Conservation (phyloP, 495 filamentous ascomycete genomes). For the Ramalina intermedia region DNA sequence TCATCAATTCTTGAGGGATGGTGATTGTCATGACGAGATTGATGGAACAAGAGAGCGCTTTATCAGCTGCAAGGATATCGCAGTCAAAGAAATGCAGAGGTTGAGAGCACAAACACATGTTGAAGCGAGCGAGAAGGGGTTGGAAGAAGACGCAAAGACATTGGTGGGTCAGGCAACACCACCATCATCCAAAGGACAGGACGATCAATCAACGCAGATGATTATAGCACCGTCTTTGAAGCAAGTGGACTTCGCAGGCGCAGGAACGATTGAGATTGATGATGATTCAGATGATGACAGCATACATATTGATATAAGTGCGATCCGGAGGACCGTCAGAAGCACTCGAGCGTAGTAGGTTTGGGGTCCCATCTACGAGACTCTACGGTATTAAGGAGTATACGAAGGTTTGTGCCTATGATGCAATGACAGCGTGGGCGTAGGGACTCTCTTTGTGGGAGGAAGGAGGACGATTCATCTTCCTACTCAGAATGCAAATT, state of each 20-base stretch:
- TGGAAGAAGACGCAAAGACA: constrained; percentile 6
- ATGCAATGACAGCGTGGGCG: too few relatives aligned
- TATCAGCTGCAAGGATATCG: constrained; percentile 26
- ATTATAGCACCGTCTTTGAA: constrained; percentile 2
- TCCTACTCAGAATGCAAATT: too few relatives aligned
- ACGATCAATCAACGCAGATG: neutral
- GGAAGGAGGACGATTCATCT: too few relatives aligned
- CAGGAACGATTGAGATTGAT: constrained; percentile 15
- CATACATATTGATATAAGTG: constrained; percentile 15
- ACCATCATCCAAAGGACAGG: neutral
- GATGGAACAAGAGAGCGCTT: constrained; percentile 47
- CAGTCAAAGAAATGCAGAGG: constrained; percentile 26
- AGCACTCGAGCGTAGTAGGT: constrained; percentile 1
- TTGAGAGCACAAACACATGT: constrained; percentile 25
- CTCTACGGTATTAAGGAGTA: too few relatives aligned
- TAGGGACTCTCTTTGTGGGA: too few relatives aligned
- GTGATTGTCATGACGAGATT: constrained; percentile 64
- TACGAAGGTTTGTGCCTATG: too few relatives aligned
- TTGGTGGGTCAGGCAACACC: neutral
- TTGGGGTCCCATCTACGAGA: too few relatives aligned
- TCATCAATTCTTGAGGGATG: constrained; percentile 73
- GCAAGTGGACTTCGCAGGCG: constrained; percentile 4
- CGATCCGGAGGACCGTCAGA: constrained; percentile 13
- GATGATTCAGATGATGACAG: constrained; percentile 13
- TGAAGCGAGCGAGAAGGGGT: constrained; percentile 13